A percentile compares a stretch with the other conserved stretches of the same genome.
Evolutionary conservation across 306 rosid species (phyloP).

Genomic region (Vicia faba): DNA sequence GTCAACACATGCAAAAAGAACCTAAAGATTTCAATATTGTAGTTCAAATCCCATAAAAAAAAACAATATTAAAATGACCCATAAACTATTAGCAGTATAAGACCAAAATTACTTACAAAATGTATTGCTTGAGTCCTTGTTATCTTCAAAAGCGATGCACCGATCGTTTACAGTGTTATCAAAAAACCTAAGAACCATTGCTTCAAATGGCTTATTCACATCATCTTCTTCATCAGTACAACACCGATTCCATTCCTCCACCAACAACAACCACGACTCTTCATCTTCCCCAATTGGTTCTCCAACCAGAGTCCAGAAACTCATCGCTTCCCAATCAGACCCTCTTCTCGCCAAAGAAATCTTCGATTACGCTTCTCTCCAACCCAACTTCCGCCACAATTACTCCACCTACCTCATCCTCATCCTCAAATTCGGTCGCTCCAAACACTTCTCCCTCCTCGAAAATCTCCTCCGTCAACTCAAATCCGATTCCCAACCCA

Average conservation of each 20-base stretch:
- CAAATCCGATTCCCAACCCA: slow-evolving; percentile 46
- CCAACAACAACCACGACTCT: neutral
- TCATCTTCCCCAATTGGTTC: slow-evolving; percentile 49
- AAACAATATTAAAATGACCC: too few relatives aligned
- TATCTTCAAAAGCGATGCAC: neutral
- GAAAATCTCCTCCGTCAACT: slow-evolving; percentile 62
- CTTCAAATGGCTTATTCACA: neutral
- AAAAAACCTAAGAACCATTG: neutral
- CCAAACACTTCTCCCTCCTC: slow-evolving; percentile 61
- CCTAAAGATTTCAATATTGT: too few relatives aligned
- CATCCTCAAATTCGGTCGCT: slow-evolving; percentile 73
- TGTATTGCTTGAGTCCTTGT: too few relatives aligned
- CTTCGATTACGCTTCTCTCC: slow-evolving; percentile 62
- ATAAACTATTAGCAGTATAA: too few relatives aligned
- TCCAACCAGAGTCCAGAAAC: slow-evolving; percentile 72
- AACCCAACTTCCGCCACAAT: slow-evolving; percentile 68
- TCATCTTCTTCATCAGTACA: neutral
- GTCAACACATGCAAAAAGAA: too few relatives aligned
- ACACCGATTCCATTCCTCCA: slow-evolving; percentile 15
- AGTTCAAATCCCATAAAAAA: too few relatives aligned
- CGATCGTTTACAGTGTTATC: neutral
- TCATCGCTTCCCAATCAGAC: slow-evolving; percentile 75
- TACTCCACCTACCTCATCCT: slow-evolving; percentile 64
- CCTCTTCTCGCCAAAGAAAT: slow-evolving; percentile 86
- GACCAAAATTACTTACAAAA: too few relatives aligned